Conservation (phyloP, 2,329 filamentous ascomycete genomes). For the Ceratocystis huliohia region DNA sequence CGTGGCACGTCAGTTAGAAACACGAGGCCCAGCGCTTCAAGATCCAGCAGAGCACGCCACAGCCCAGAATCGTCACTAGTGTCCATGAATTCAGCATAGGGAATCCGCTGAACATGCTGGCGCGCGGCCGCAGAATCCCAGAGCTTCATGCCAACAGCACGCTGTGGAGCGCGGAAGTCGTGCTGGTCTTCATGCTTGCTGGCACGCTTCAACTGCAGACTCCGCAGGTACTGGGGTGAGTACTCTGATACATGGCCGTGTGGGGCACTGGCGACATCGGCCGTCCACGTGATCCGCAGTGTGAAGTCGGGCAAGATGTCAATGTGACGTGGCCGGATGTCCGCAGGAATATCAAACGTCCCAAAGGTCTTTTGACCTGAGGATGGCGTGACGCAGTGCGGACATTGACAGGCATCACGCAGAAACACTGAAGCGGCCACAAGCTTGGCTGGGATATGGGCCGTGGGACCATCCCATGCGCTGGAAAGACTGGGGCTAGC, state of each 20-base stretch:
- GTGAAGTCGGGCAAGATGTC: slow-evolving; percentile 30
- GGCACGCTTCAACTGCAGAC: slow-evolving; percentile 14
- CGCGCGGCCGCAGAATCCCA: slow-evolving; percentile 33
- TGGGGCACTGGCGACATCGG: slow-evolving; percentile 29
- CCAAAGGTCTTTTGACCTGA: slow-evolving; percentile 47
- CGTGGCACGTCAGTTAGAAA: slow-evolving; percentile 65
- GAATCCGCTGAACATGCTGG: slow-evolving; percentile 42
- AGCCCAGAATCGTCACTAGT: slow-evolving; percentile 38
- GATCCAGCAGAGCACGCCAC: slow-evolving; percentile 45
- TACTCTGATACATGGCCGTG: slow-evolving; percentile 31
- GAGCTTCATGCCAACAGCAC: slow-evolving; percentile 26
- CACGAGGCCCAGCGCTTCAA: slow-evolving; percentile 58
- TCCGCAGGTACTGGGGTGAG: slow-evolving; percentile 24
- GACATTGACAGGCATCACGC: slow-evolving; percentile 44
- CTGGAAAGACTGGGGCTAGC: slow-evolving; percentile 1
- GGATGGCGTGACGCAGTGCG: slow-evolving; percentile 40
- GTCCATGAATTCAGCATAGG: slow-evolving; percentile 60
- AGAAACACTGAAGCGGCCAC: slow-evolving; percentile 27
- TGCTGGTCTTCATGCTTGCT: background rate
- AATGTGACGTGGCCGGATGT: slow-evolving; percentile 28
- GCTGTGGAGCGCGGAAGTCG: slow-evolving; percentile 22
- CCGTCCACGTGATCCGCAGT: slow-evolving; percentile 48
- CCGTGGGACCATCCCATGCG: slow-evolving; percentile 1
- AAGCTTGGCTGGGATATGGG: slow-evolving; percentile 11
- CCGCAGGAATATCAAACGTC: slow-evolving; percentile 31